A percentile compares a stretch with the other conserved stretches of the same genome.
phyloP scores from a whole-genome alignment of 208 protist genomes.

The Leishmania guyanensis region DNA sequence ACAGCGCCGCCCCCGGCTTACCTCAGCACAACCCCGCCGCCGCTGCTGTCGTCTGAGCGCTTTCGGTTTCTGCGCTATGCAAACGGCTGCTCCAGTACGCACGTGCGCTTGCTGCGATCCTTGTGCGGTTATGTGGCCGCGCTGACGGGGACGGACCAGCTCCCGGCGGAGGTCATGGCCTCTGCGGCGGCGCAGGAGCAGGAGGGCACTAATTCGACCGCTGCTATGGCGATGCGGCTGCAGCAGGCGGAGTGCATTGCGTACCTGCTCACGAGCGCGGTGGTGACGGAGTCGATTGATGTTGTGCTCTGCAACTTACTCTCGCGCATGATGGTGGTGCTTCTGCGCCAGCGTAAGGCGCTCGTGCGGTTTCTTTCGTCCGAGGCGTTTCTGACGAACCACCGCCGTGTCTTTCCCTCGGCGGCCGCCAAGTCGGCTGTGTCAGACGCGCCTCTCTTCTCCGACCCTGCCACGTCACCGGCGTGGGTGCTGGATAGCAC shows the following conservation, averaged over 20 bases:
- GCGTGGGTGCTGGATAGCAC: conserved; percentile 71
- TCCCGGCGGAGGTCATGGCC: conserved; percentile 26
- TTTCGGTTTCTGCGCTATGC: conserved; percentile 80
- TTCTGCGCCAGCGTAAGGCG: conserved; percentile 46
- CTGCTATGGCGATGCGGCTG: conserved; percentile 16
- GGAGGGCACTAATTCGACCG: conserved; percentile 17
- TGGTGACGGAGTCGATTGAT: conserved; percentile 74
- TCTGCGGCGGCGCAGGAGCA: conserved; percentile 17
- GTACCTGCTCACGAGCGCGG: conserved; percentile 64
- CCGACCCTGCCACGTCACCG: conserved; percentile 41
- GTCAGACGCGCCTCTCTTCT: conserved; percentile 30
- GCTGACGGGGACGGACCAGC: conserved; percentile 42
- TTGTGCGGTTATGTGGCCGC: conserved; percentile 70
- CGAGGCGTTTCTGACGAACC: conserved; percentile 34
- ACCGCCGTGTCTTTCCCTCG: conserved; percentile 43
- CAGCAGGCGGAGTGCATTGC: conserved; percentile 52
- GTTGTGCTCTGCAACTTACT: conserved; percentile 60
- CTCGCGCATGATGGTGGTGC: conserved; percentile 39
- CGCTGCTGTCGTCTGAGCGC: conserved; percentile 46
- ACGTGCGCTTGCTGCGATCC: conserved; percentile 55
- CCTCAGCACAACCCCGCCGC: conserved; percentile 8
- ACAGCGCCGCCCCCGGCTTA: neutral
- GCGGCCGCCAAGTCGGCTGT: neutral
- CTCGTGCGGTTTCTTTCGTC: conserved; percentile 59
- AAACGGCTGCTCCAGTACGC: conserved; percentile 70